Evolutionary conservation across 306 rosid species (phyloP).

Genomic region (Boehmeria nivea): DNA sequence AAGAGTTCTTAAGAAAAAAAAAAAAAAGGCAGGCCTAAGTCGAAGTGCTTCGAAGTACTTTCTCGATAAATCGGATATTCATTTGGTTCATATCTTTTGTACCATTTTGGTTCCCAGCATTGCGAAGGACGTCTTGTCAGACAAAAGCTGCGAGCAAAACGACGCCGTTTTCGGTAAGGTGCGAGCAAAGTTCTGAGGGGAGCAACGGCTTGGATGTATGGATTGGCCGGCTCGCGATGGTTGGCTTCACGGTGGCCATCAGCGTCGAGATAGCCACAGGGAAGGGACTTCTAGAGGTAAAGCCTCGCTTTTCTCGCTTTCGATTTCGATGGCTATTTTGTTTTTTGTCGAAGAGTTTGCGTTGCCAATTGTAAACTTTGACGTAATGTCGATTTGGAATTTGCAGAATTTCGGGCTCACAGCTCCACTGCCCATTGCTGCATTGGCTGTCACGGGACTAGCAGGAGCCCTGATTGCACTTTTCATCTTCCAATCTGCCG

Average conservation of each 20-base stretch:
- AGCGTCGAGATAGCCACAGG: constrained; percentile 77
- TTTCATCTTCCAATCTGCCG: constrained; percentile 92
- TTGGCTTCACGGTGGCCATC: constrained; percentile 76
- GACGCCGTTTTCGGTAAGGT: constrained; percentile 49
- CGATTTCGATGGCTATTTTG: too few relatives aligned
- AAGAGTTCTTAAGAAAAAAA: too few relatives aligned
- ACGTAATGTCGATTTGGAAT: constrained; percentile 8
- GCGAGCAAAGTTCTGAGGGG: constrained; percentile 62
- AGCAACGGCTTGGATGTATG: constrained; percentile 68
- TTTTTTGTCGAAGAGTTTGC: background rate
- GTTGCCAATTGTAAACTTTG: background rate
- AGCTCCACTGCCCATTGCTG: constrained; percentile 68
- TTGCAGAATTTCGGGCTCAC: constrained; percentile 83
- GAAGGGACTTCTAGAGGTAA: constrained; percentile 90
- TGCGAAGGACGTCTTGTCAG: constrained; percentile 33
- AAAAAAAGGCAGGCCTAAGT: too few relatives aligned
- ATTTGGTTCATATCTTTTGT: too few relatives aligned
- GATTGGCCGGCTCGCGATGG: constrained; percentile 87
- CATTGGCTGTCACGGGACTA: constrained; percentile 76
- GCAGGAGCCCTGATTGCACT: constrained; percentile 79
- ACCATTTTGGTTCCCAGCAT: constrained; percentile 35
- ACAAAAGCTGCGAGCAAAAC: constrained; percentile 38
- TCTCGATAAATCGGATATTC: too few relatives aligned
- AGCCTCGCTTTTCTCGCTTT: too few relatives aligned
- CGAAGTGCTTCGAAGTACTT: too few relatives aligned